A percentile compares a stretch with the other conserved stretches of the same genome.
These are phyloP conservation scores for Cystobasidium ongulense DNA, from an alignment of 768 basidiomycete genomes.

Conservation along the genomic window DNA sequence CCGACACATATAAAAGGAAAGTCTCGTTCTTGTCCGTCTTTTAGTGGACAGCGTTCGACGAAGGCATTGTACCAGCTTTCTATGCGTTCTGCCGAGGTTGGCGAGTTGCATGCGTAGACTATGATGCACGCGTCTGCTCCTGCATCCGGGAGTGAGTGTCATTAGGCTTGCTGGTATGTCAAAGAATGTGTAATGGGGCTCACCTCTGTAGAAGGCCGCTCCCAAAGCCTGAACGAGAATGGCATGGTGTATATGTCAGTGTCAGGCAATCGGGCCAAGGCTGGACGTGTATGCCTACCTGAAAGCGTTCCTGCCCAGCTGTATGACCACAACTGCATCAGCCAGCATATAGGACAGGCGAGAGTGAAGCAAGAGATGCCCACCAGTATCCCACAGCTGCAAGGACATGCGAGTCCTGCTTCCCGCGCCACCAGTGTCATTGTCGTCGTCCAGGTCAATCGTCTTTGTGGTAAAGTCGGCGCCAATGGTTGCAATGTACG, in stretches of 20 bases:
- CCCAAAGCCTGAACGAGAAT: slow-evolving; percentile 4
- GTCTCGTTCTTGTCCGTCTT: slow-evolving; percentile 21
- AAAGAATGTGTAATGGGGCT: background rate
- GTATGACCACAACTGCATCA: background rate
- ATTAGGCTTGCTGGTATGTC: background rate
- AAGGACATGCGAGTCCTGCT: background rate
- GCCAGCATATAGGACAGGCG: too few relatives aligned
- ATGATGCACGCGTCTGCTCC: slow-evolving; percentile 34
- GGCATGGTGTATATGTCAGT: background rate
- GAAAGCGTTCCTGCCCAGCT: slow-evolving; percentile 34
- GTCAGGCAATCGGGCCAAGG: background rate
- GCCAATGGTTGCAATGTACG: slow-evolving; percentile 32
- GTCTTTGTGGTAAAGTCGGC: slow-evolving; percentile 33
- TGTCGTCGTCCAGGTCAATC: slow-evolving; percentile 18
- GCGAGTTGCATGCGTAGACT: slow-evolving; percentile 24
- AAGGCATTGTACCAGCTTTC: slow-evolving; percentile 25
- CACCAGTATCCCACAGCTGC: slow-evolving; percentile 33
- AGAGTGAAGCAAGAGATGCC: too few relatives aligned
- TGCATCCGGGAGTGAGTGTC: background rate
- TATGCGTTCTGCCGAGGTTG: background rate
- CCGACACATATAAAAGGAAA: slow-evolving; percentile 33
- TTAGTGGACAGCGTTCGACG: slow-evolving; percentile 22
- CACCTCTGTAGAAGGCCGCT: slow-evolving; percentile 20
- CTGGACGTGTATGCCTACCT: background rate
- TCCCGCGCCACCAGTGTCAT: background rate